phyloP scores from a whole-genome alignment of 768 basidiomycete genomes.

The Suillus bovinus region DNA sequence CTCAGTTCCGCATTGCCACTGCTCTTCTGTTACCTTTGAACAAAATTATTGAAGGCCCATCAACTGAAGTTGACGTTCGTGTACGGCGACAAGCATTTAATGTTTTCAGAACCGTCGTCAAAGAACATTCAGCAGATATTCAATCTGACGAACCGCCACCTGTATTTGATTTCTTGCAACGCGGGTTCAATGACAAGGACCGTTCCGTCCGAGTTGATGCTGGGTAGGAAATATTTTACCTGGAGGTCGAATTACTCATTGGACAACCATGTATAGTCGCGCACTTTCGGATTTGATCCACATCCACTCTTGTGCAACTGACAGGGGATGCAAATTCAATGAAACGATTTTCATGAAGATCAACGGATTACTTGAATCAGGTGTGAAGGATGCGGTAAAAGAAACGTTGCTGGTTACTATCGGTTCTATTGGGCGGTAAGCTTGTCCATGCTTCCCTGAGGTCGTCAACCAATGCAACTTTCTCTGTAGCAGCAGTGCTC shows the following conservation, averaged over 20 bases:
- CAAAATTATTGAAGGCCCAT: slow-evolving; percentile 42
- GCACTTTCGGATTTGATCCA: slow-evolving; percentile 49
- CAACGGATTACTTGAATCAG: slow-evolving; percentile 46
- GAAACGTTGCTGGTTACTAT: slow-evolving; percentile 68
- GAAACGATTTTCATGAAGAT: slow-evolving; percentile 47
- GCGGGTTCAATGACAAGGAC: slow-evolving; percentile 53
- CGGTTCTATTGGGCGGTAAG: slow-evolving; percentile 52
- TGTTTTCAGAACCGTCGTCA: slow-evolving; percentile 42
- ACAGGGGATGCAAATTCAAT: slow-evolving; percentile 34
- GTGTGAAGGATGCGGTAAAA: slow-evolving; percentile 44
- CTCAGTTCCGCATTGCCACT: slow-evolving; percentile 26
- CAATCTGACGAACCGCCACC: slow-evolving; percentile 33
- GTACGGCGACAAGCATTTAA: slow-evolving; percentile 48
- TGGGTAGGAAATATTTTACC: slow-evolving; percentile 46
- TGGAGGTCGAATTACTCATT: slow-evolving; percentile 7
- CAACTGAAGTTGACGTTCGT: slow-evolving; percentile 44
- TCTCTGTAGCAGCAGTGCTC: slow-evolving; percentile 40
- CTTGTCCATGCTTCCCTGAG: background rate
- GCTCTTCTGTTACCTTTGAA: slow-evolving; percentile 25
- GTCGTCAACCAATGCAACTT: slow-evolving; percentile 7
- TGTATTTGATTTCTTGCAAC: slow-evolving; percentile 41
- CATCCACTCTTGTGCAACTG: slow-evolving; percentile 37
- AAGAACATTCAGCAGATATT: slow-evolving; percentile 38
- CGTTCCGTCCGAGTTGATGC: slow-evolving; percentile 64
- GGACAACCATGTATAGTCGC: slow-evolving; percentile 27